Base-by-base conservation (phyloP, 2,329 filamentous ascomycete genomes). In the Didymosphaeria variabile region DNA sequence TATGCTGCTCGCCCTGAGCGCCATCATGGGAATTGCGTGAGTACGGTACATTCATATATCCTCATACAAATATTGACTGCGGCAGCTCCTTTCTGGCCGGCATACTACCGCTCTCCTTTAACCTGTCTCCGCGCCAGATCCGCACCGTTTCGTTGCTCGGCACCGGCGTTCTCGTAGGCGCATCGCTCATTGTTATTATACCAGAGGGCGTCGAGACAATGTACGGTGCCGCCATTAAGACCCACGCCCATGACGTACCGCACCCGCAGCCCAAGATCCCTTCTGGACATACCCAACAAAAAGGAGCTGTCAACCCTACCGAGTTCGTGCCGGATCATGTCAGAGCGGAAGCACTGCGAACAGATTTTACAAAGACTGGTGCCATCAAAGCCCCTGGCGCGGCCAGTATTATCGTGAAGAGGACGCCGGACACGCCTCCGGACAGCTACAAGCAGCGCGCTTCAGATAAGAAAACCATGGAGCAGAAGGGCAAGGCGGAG, bases 151-250 rank as follows among this genome's bases (percentile, higher is more conserved):
- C 94, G 23, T 94, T 93, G 59, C 87, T 98, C 76, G 95, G 95
- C 56, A 93, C 97, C 78, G 95, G 95, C 47, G 91, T 99, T 55
- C 84, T 99, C 9, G 94, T 99, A 17, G 95, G 95, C 38, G 98
- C 95, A 31, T 94, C 94, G 1, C 86, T 99, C 66, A 94, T 98
- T 66, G 93, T 99, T 34, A 98, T 99, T 74, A 97, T 99, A 72
- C 95, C 95, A 0, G 95, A 99, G 79, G 95, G 95, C 40, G 90
- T 98, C 61, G 94, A 97, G 76, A 94, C 95, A 3, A 86, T 97
- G 59, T 92, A 95, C 69, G 88, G 81, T 68, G 84, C 87, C 40
- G 66, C 64, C 31, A 60, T 63, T 34, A 68, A 71, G 53, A 65
- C 63, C 50, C 71, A 73, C 53, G 57, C 67, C n/a, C 72, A 70